Percentiles rank a stretch among this genome's conserved stretches.
Evolutionary conservation across 768 basidiomycete genomes (phyloP).

Genomic region (Boletus bicolor): DNA sequence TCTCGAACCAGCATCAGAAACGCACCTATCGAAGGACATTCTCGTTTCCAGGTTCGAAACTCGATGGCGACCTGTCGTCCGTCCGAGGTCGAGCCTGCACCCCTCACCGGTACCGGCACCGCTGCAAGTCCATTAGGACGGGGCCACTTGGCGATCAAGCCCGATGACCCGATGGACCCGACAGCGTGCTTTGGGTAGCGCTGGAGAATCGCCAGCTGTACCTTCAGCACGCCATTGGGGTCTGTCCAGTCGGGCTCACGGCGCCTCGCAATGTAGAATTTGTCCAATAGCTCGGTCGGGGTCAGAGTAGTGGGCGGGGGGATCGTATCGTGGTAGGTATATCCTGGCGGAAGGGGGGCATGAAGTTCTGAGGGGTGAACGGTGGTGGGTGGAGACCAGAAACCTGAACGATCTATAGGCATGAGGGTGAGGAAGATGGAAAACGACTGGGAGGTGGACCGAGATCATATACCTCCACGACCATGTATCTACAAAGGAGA

Average conservation of each 20-base stretch:
- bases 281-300: conserved; percentile 7
- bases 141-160: background rate
- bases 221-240: background rate
- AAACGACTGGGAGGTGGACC: background rate
- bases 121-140: background rate
- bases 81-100: background rate
- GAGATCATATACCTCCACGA: background rate
- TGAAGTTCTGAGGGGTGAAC: conserved; percentile 4
- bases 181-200: background rate
- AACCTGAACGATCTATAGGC: background rate
- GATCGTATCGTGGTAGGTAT: background rate
- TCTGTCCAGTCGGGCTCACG: background rate
- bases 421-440: background rate
- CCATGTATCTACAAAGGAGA: background rate
- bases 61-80: background rate
- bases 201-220: background rate
- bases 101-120: background rate
- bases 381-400: conserved; percentile 6
- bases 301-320: background rate
- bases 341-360: background rate
- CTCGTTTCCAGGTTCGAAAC: background rate
- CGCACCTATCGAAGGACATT: conserved; percentile 1
- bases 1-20: background rate
- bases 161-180: background rate
- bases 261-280: background rate